Evolutionary conservation across 345 rosid species (phyloP), one percentile per base, ranked within the genome.

Genomic region (Hibiscus tridactylites): DNA sequence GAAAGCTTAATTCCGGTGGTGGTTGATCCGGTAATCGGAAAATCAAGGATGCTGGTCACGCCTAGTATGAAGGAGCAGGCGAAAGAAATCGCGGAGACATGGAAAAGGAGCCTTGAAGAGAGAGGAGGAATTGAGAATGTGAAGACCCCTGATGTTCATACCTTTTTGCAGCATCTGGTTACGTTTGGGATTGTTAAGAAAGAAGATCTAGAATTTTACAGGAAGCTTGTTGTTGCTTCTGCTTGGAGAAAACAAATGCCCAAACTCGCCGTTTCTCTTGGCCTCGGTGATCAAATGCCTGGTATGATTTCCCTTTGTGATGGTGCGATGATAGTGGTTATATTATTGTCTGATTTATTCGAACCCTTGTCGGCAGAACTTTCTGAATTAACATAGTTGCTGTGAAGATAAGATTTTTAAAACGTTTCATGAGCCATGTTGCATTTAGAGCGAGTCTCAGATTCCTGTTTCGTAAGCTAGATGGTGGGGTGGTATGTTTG

Each of bases 171-270:
- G 85, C 94, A 90, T 88, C 78, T 95, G 80, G 97, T 95, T 7
- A 92, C 99, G 2, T 95, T 95, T 74, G 97, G 97, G 15, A 95
- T 95, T 74, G 96, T 91, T 28, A 85, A 77, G 88, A 79, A 83
- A 77, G 89, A 85, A 28, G 99, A 95, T 79, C 85, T 95, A 17
- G 77, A 79, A 69, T 75, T 95, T 66, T 95, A 95, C 33, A 74
- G 99, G 82, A 95, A 89, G 85, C 99, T 95, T 42, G 97, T 95
- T 2, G 86, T 92, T 63, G 93, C 90, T 56, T 95, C 99, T 2
- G 96, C 99, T 0, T 90, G 99, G 99, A 88, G 99, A 46, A 95
- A 89, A 82, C 99, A 95, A 87, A 95, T 95, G 99, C 99, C 99
- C 1, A 95, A 90, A 83, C 96, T 95, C 70, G 99, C 99, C n/a